Percentiles rank a stretch among this genome's conserved stretches.
These are phyloP conservation scores for Beverwykella pulmonaria DNA, from an alignment of 495 filamentous ascomycete species.

Conservation along the genomic window DNA sequence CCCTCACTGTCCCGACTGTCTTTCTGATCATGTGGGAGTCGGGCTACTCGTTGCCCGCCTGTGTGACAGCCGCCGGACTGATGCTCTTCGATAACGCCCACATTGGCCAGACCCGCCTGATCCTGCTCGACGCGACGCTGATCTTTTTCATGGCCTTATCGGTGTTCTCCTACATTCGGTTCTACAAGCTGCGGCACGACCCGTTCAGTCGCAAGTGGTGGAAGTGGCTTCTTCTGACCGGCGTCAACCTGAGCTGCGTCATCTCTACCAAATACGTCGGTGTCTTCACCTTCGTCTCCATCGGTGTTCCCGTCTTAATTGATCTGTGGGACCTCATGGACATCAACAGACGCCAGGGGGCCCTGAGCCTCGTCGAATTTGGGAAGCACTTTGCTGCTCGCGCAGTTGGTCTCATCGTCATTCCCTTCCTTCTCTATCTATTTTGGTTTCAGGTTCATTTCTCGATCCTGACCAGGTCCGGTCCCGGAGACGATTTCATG, in stretches of 20 bases:
- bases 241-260: constrained; percentile 91
- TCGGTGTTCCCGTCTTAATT: constrained; percentile 88
- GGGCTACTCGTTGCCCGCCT: constrained; percentile 92
- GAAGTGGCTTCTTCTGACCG: constrained; percentile 97
- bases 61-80: constrained; percentile 79
- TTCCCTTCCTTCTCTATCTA: constrained; percentile 96
- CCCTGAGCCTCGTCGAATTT: constrained; percentile 76
- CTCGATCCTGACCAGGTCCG: constrained; percentile 80
- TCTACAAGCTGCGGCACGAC: constrained; percentile 92
- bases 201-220: constrained; percentile 96
- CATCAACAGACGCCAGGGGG: constrained; percentile 75
- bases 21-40: constrained; percentile 99
- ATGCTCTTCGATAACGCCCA: constrained; percentile 98
- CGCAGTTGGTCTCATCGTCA: constrained; percentile 75
- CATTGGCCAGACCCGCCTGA: constrained; percentile 93
- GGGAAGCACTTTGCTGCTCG: constrained; percentile 89
- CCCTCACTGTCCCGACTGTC: constrained; percentile 88
- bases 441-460: constrained; percentile 99
- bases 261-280: constrained; percentile 99
- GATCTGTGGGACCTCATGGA: constrained; percentile 95
- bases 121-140: constrained; percentile 90
- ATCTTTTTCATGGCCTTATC: constrained; percentile 95
- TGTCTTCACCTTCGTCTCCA: constrained; percentile 94
- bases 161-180: constrained; percentile 89
- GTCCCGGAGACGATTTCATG: constrained; percentile 99